Conservation (phyloP, 2,329 filamentous ascomycete genomes). For the Plectosphaerella sp. region DNA sequence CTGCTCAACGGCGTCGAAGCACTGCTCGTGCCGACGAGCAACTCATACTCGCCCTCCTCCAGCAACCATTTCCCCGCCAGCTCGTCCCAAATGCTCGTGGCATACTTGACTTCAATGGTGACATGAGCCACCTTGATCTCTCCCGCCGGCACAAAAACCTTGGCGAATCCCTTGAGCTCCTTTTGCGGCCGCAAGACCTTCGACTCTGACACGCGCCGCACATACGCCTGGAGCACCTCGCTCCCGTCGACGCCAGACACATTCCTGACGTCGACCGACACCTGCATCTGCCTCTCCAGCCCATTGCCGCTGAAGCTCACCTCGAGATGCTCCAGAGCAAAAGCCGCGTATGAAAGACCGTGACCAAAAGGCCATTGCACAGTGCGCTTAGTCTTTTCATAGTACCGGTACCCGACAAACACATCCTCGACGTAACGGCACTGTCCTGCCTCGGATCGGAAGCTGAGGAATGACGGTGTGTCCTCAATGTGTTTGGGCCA, state of each 20-base stretch:
- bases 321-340: conserved; percentile 47
- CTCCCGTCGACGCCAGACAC: conserved; percentile 16
- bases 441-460: conserved; percentile 56
- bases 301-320: conserved; percentile 32
- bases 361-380: conserved; percentile 48
- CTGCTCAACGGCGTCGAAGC: neutral
- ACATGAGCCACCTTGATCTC: conserved; percentile 21
- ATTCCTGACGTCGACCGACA: conserved; percentile 41
- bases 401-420: conserved; percentile 69
- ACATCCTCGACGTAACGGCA: conserved; percentile 69
- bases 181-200: conserved; percentile 47
- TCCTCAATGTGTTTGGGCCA: conserved; percentile 61
- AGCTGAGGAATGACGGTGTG: conserved; percentile 69
- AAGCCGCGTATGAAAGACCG: conserved; percentile 64
- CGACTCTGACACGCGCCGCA: conserved; percentile 13
- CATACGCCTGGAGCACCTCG: conserved; percentile 24
- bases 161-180: conserved; percentile 40
- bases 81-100: neutral
- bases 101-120: neutral
- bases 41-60: neutral
- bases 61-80: neutral
- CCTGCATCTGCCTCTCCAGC: conserved; percentile 18
- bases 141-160: conserved; percentile 30
- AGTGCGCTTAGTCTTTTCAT: conserved; percentile 37
- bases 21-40: neutral